Conservation (phyloP, 768 basidiomycete genomes). For the Sarcomyxa edulis region DNA sequence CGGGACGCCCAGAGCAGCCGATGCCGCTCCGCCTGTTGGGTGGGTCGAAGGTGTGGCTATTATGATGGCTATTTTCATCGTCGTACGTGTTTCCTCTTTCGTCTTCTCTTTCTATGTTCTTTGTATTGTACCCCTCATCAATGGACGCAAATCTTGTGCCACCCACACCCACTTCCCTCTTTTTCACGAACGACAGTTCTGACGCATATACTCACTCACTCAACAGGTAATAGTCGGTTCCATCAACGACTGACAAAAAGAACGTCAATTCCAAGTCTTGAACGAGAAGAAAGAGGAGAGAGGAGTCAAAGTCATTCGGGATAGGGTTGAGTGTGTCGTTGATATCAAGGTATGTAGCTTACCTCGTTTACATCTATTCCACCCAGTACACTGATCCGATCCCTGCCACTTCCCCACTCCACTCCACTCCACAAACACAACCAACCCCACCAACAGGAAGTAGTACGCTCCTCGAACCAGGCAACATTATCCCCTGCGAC, state of each 20-base stretch:
- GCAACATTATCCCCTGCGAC: conserved; percentile 94
- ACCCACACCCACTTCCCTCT: too few relatives aligned
- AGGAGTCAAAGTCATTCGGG: conserved; percentile 76
- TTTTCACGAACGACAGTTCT: too few relatives aligned
- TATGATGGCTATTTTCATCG: conserved; percentile 69
- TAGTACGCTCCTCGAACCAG: conserved; percentile 88
- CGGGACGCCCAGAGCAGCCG: conserved; percentile 53
- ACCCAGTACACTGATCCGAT: too few relatives aligned
- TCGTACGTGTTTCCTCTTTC: conserved; percentile 41
- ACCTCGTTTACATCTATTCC: too few relatives aligned
- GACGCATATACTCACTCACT: too few relatives aligned
- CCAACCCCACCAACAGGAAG: too few relatives aligned
- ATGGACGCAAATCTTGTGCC: too few relatives aligned
- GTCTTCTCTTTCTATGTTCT: too few relatives aligned
- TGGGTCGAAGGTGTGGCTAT: conserved; percentile 96
- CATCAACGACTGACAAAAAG: conserved; percentile 97
- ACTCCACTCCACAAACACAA: too few relatives aligned
- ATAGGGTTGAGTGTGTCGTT: conserved; percentile 63
- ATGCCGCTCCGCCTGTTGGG: conserved; percentile 81
- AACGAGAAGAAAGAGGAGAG: conserved; percentile 97
- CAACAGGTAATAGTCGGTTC: conserved; percentile 82
- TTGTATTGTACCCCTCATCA: neutral
- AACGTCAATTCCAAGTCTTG: conserved; percentile 87
- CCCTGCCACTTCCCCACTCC: too few relatives aligned
- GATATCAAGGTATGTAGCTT: conserved; percentile 74